These are phyloP conservation scores for Gentiana straminea DNA, from an alignment of 257 asterid species.

Conservation along the genomic window DNA sequence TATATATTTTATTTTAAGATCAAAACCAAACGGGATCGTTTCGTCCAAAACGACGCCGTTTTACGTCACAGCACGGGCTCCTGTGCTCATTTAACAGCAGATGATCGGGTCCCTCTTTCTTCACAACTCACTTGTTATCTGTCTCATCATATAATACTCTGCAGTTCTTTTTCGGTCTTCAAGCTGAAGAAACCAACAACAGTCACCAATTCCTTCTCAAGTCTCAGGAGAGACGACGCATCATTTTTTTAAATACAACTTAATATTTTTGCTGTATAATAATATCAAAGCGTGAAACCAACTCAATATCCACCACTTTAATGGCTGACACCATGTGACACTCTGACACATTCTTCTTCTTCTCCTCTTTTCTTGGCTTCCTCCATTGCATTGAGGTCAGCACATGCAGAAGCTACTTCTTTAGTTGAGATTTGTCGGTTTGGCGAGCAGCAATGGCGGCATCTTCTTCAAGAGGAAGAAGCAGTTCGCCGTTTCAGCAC, in stretches of 20 bases:
- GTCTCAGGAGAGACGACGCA: slow-evolving; percentile 11
- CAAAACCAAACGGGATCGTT: too few species aligned
- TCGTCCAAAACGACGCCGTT: too few species aligned
- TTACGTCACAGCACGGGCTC: too few species aligned
- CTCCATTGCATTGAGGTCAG: slow-evolving; percentile 2
- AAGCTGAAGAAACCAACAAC: slow-evolving; percentile 37
- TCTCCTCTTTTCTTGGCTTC: slow-evolving; percentile 8
- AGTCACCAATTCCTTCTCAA: slow-evolving; percentile 13
- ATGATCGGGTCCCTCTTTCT: slow-evolving; percentile 2
- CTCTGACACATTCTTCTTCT: slow-evolving; percentile 56
- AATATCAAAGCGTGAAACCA: slow-evolving; percentile 28
- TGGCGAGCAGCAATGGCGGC: slow-evolving; percentile 52
- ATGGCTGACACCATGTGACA: slow-evolving; percentile 59
- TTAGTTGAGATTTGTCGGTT: slow-evolving; percentile 1
- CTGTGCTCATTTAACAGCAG: too few species aligned
- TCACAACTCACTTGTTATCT: slow-evolving; percentile 16
- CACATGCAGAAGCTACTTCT: neutral
- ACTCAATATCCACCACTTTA: slow-evolving; percentile 30
- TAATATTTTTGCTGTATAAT: slow-evolving; percentile 14
- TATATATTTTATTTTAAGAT: too few species aligned
- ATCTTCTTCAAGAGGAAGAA: slow-evolving; percentile 85
- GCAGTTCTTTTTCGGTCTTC: slow-evolving; percentile 45
- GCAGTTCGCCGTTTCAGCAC: slow-evolving; percentile 61
- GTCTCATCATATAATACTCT: slow-evolving; percentile 21
- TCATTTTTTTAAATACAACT: too few species aligned